Percentiles rank a stretch among this genome's conserved stretches.
Conservation (phyloP, 129 eudicot genomes). For the Pseudognaphalium luteoalbum region DNA sequence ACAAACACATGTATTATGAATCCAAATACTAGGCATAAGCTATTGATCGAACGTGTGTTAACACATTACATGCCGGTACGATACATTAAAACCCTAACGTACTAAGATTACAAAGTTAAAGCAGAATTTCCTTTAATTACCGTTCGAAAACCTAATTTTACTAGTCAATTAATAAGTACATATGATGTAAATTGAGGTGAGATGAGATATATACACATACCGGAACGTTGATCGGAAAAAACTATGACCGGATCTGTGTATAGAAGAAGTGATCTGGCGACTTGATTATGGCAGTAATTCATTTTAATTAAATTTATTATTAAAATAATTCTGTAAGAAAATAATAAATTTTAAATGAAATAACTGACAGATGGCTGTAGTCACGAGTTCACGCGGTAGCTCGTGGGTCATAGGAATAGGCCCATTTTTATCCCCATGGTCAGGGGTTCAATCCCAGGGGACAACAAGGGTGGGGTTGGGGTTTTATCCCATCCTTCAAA, state of each 20-base stretch:
- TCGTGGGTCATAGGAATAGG: neutral
- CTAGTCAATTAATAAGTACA: neutral
- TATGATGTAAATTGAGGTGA: neutral
- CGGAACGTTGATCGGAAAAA: conserved; percentile 27
- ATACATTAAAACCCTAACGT: conserved; percentile 3
- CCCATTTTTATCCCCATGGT: neutral
- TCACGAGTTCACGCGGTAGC: neutral
- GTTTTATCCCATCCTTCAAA: no score
- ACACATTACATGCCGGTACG: conserved; percentile 23
- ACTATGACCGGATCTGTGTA: conserved; percentile 35
- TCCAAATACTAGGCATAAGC: neutral
- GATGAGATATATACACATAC: conserved; percentile 2
- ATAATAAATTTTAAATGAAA: neutral
- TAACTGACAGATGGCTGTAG: conserved; percentile 8
- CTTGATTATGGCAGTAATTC: conserved; percentile 11
- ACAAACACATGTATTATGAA: no score
- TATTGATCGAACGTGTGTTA: neutral
- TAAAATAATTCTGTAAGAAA: no score
- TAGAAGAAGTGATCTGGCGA: conserved; percentile 31
- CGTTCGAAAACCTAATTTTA: conserved; percentile 13
- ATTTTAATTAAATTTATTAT: no score
- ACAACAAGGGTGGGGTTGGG: no score
- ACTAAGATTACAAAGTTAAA: neutral
- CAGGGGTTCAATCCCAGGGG: no score
- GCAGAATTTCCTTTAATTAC: conserved; percentile 4